Percentiles rank a stretch among this genome's conserved stretches.
These are phyloP conservation scores for Calonectria leucothoes DNA, from an alignment of 2,329 filamentous ascomycete species.

Conservation along the genomic window DNA sequence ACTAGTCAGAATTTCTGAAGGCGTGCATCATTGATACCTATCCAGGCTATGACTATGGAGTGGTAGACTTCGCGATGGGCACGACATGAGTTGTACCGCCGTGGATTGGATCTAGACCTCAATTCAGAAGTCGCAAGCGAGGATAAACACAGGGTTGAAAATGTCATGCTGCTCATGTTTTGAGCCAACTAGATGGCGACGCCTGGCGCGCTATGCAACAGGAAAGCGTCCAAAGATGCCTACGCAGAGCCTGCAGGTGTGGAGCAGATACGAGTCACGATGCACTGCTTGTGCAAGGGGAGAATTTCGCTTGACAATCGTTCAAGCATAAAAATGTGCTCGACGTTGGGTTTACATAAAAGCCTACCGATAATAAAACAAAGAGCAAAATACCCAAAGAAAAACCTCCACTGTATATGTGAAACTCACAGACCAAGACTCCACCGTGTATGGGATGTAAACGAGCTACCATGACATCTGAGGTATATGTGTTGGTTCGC, in stretches of 20 bases:
- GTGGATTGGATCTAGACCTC: too few species aligned
- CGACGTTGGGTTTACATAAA: neutral
- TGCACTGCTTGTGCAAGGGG: neutral
- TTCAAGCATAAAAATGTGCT: neutral
- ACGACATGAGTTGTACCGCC: neutral
- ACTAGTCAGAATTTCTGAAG: too few species aligned
- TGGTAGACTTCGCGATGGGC: too few species aligned
- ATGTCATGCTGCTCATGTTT: neutral
- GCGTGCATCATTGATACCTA: too few species aligned
- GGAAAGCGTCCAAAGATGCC: too few species aligned
- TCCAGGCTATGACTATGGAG: too few species aligned
- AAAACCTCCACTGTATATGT: neutral
- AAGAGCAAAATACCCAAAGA: too few species aligned
- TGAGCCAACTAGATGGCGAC: neutral
- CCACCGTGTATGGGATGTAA: neutral
- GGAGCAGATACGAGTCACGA: neutral
- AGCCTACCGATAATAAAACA: neutral
- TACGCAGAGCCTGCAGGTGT: neutral
- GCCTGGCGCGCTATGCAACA: neutral
- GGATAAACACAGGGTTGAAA: neutral
- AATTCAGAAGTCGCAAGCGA: neutral
- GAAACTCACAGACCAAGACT: rapidly evolving
- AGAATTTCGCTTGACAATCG: neutral
- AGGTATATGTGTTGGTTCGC: too few species aligned
- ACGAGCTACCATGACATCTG: too few species aligned